phyloP scores from a whole-genome alignment of 2,329 filamentous ascomycete genomes.

The Emergomyces orientalis region DNA sequence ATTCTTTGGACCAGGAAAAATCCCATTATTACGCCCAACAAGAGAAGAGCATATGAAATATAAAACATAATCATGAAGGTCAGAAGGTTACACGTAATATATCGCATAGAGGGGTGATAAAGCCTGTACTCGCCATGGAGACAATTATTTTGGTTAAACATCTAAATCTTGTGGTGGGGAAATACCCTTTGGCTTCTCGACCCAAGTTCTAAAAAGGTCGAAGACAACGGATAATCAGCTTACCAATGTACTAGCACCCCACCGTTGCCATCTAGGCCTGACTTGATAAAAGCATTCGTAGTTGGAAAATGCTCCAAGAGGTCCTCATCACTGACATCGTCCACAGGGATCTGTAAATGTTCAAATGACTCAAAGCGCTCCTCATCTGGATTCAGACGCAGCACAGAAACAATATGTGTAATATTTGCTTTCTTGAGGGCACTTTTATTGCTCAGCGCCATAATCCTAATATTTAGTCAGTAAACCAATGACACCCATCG shows the following conservation, averaged over 20 bases:
- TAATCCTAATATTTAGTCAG: conserved; percentile 38
- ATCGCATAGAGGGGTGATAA: neutral
- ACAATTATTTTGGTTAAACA: neutral
- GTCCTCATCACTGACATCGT: conserved; percentile 86
- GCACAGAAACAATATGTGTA: conserved; percentile 81
- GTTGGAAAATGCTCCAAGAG: conserved; percentile 69
- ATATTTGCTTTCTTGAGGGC: conserved; percentile 64
- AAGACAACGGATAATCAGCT: conserved; percentile 29
- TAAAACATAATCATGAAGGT: neutral
- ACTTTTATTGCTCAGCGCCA: conserved; percentile 63
- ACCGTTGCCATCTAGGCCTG: conserved; percentile 53
- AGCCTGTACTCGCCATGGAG: neutral
- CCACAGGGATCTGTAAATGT: conserved; percentile 72
- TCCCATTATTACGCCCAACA: neutral
- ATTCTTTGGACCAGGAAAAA: neutral
- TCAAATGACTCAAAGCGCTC: conserved; percentile 53
- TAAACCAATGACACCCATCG: neutral
- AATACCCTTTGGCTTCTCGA: neutral
- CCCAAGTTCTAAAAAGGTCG: neutral
- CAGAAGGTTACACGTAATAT: neutral
- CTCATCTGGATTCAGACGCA: conserved; percentile 52
- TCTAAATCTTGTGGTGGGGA: neutral
- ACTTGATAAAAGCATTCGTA: conserved; percentile 74
- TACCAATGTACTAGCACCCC: conserved; percentile 62
- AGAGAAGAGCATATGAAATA: neutral